Base-by-base conservation (phyloP, 106 monocot genomes). In the Allium fistulosum region DNA sequence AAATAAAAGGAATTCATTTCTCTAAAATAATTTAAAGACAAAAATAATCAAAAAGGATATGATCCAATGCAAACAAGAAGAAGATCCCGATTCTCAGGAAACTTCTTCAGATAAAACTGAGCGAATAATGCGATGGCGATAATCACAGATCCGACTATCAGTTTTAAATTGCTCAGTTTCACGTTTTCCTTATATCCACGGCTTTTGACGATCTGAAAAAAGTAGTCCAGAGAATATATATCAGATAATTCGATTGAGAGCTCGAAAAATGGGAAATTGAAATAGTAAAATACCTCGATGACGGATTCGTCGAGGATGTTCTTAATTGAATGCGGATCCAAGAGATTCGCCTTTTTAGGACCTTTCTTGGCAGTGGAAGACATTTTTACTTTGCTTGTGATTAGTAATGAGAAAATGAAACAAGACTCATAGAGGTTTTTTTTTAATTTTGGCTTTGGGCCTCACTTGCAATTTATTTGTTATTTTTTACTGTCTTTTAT, bases 31-130 rank as follows among this genome's bases (percentile, higher is more conserved):
- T 14, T 26, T 3, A 49, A 26, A 11, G 67, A n/a, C 12, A n/a
- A 78, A 51, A 70, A n/a, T 16, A 26, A 46, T 56, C 7, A 13
- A 48, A 65, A 79, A 96, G 91, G 97, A 97, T 97, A 97, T 97
- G 75, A 87, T 69, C 62, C 77, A 61, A 99, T 99, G 87, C 99
- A 99, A 49, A 49, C 69, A 50, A 99, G 51, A 50, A 99, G 87
- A 57, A 99, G 76, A 51, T 99, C 73, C 59, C 80, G 74, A 66
- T 99, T 99, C 73, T 93, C 80, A 14, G 99, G 99, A 67, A 99
- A 99, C 73, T 99, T 99, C 79, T 90, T 93, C 9, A 80, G 84
- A 77, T 92, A 93, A 73, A 99, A 99, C 81, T 99, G 99, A 14
- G 99, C 92, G 58, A 90, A 61, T 17, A 93, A 80, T 1, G 90